Conservation (phyloP, 805 yeast species). For the Candida chilensis region DNA sequence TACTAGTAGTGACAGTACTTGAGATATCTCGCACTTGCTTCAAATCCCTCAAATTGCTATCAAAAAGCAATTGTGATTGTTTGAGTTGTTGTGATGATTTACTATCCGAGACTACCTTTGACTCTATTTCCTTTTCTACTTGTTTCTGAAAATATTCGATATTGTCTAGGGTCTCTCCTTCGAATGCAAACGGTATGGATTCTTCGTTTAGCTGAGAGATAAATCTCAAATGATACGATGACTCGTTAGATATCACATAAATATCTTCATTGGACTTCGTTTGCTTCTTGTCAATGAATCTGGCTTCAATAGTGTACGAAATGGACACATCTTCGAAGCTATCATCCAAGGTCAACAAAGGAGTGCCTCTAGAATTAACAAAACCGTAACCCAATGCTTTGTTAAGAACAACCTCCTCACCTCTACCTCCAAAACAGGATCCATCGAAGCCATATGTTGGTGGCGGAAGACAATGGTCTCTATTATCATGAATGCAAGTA, state of each 20-base stretch:
- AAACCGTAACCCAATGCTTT: slow-evolving; percentile 35
- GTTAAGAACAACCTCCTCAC: slow-evolving; percentile 21
- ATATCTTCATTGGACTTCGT: slow-evolving; percentile 19
- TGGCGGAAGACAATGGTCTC: slow-evolving; percentile 30
- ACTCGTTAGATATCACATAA: slow-evolving; percentile 23
- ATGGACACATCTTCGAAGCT: slow-evolving; percentile 29
- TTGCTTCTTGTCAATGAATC: slow-evolving; percentile 27
- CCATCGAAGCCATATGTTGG: slow-evolving; percentile 31
- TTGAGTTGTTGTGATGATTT: too few species aligned
- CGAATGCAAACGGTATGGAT: too few species aligned
- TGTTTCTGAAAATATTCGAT: too few species aligned
- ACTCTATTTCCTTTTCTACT: too few species aligned
- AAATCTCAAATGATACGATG: slow-evolving; percentile 26
- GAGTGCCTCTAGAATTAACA: slow-evolving; percentile 26
- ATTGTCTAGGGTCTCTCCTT: too few species aligned
- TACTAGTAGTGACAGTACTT: too few species aligned
- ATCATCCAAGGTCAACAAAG: slow-evolving; percentile 27
- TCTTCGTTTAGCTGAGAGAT: too few species aligned
- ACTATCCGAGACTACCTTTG: too few species aligned
- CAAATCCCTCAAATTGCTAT: too few species aligned
- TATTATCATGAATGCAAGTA: slow-evolving; percentile 33
- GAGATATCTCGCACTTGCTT: too few species aligned
- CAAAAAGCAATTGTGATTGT: too few species aligned
- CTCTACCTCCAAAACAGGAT: slow-evolving; percentile 23
- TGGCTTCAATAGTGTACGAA: slow-evolving; percentile 31